Base-by-base conservation (phyloP, 768 basidiomycete genomes). In the Mycena venus region DNA sequence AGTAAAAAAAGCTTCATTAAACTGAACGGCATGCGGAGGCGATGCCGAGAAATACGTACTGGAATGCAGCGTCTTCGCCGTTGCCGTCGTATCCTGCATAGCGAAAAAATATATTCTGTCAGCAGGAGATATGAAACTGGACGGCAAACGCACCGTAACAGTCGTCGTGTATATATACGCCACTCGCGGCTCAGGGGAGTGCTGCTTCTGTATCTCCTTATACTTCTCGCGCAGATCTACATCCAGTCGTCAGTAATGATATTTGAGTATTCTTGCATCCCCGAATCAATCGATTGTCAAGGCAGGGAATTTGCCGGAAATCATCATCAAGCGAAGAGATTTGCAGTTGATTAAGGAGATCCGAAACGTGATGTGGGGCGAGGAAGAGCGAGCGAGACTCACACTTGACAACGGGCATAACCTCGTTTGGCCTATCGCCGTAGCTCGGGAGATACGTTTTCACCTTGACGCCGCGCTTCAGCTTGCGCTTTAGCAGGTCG, bases 191-290 rank as follows among this genome's bases (percentile, higher is more conserved):
- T 87, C 85, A 11, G 91, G 91, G 2, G 92, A 93, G 66, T 84
- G 82, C 25, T 91, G 84, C 62, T 88, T 89, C 73, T 88, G 88
- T 6, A 93, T 91, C 47, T 92, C 91, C 77, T 88, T 92, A 81
- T 94, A 94, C 79, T 93, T 93, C 59, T 90, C 89, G 60, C 89
- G 87, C 27, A 95, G 84, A 82, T 94, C 93, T 94, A n/a, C 32
- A 59, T n/a, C n/a, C n/a, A n/a, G n/a, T n/a, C n/a, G n/a, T n/a
- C n/a, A n/a, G n/a, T n/a, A n/a, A n/a, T n/a, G 25, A 19, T 17
- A 36, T 11, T 61, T 23, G 27, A 23, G 66, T 36, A 38, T 49
- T 32, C 23, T 6, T n/a, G n/a, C n/a, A n/a, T n/a, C n/a, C n/a
- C n/a, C n/a, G n/a, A n/a, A n/a, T n/a, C n/a, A n/a, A n/a, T n/a